A percentile compares a stretch with the other conserved stretches of the same genome.
phyloP scores from a whole-genome alignment of 768 basidiomycete species.

The Suillus tomentosus region DNA sequence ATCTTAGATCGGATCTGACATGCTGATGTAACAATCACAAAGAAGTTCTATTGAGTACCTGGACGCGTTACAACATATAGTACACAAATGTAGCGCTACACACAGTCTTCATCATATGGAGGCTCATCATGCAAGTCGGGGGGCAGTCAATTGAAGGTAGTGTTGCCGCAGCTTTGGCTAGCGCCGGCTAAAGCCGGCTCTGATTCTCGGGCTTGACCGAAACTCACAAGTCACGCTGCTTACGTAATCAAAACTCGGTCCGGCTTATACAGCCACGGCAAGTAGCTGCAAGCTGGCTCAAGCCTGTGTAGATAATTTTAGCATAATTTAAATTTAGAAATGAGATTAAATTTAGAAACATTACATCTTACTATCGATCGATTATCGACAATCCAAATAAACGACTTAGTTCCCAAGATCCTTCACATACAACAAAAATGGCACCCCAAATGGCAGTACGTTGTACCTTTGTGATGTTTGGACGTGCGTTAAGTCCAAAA shows the following conservation, averaged over 20 bases:
- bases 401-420: neutral
- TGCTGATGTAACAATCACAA: constrained; percentile 2
- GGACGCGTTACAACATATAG: neutral
- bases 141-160: constrained; percentile 1
- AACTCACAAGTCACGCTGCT: neutral
- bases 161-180: too few relatives aligned
- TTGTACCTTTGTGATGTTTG: too few relatives aligned
- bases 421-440: too few relatives aligned
- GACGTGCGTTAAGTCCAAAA: too few relatives aligned
- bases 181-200: too few relatives aligned
- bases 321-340: neutral
- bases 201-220: neutral
- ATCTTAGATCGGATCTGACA: neutral
- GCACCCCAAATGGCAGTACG: too few relatives aligned
- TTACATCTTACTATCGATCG: neutral
- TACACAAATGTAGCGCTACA: neutral
- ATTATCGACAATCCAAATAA: neutral
- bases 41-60: neutral
- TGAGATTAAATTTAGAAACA: neutral
- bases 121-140: neutral
- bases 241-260: neutral
- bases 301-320: neutral
- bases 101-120: neutral
- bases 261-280: neutral
- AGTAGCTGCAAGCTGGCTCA: constrained; percentile 1